Conservation (phyloP, 306 rosid genomes). For the Cercis canadensis region DNA sequence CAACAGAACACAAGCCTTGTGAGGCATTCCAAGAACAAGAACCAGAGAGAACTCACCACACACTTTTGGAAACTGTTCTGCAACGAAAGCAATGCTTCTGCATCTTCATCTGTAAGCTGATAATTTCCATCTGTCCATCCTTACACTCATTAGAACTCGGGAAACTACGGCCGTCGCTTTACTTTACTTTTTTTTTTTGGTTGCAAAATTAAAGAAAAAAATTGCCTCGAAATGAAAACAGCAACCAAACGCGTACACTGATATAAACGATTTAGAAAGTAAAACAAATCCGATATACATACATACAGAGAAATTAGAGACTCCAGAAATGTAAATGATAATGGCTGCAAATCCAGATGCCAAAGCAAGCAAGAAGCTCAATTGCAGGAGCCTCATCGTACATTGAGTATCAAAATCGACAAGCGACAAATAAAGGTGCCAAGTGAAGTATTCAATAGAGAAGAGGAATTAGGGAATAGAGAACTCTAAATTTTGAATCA, state of each 20-base stretch:
- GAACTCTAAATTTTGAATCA: background rate
- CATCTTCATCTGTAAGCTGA: slow-evolving; percentile 68
- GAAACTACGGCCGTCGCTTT: background rate
- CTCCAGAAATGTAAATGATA: slow-evolving; percentile 57
- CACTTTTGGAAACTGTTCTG: slow-evolving; percentile 77
- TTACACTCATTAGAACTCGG: slow-evolving; percentile 22
- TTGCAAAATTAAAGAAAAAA: background rate
- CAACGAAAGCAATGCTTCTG: slow-evolving; percentile 68
- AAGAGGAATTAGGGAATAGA: background rate
- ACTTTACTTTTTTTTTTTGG: background rate
- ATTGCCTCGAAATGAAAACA: background rate
- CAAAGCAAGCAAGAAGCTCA: slow-evolving; percentile 49
- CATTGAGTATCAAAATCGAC: background rate
- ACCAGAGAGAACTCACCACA: slow-evolving; percentile 69
- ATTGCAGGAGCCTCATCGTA: slow-evolving; percentile 55
- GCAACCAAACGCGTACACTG: too few species aligned
- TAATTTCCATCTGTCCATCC: slow-evolving; percentile 47
- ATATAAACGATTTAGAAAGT: too few species aligned
- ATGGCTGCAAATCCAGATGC: slow-evolving; percentile 60
- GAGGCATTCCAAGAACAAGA: background rate
- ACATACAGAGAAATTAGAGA: slow-evolving; percentile 51
- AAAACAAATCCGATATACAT: background rate
- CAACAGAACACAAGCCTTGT: background rate
- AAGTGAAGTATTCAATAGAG: background rate
- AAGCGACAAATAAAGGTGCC: background rate